Evolutionary conservation across 306 rosid species (phyloP).

Genomic region (Begonia peltatifolia): DNA sequence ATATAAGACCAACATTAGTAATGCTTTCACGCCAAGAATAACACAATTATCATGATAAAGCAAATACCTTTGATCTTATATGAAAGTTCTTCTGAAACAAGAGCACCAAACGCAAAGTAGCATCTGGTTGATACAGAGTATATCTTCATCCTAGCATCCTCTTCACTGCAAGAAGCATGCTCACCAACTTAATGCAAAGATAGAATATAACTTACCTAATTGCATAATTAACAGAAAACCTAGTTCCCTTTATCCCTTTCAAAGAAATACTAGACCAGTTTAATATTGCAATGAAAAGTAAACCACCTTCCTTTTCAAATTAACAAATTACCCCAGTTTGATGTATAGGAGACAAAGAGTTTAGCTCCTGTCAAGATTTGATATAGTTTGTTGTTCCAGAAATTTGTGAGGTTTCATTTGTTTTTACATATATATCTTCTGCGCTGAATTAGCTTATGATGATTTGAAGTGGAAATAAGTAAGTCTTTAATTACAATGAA

Average conservation of each 20-base stretch:
- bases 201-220: neutral
- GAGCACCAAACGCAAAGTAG: constrained; percentile 85
- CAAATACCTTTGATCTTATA: constrained; percentile 61
- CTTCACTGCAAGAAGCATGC: constrained; percentile 40
- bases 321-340: too few species aligned
- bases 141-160: constrained; percentile 85
- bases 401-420: too few species aligned
- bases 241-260: neutral
- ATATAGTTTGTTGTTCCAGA: too few species aligned
- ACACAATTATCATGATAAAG: neutral
- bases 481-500: too few species aligned
- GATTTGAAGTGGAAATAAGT: too few species aligned
- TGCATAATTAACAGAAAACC: neutral
- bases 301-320: neutral
- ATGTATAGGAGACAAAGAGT: neutral
- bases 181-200: neutral
- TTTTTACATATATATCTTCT: too few species aligned
- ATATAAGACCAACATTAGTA: neutral
- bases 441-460: too few species aligned
- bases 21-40: neutral
- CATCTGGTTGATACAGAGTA: constrained; percentile 90
- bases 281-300: too few species aligned
- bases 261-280: neutral
- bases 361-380: neutral
- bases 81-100: constrained; percentile 69